phyloP scores from a whole-genome alignment of 202 grass and related monocot species.

The Panicum virgatum region DNA sequence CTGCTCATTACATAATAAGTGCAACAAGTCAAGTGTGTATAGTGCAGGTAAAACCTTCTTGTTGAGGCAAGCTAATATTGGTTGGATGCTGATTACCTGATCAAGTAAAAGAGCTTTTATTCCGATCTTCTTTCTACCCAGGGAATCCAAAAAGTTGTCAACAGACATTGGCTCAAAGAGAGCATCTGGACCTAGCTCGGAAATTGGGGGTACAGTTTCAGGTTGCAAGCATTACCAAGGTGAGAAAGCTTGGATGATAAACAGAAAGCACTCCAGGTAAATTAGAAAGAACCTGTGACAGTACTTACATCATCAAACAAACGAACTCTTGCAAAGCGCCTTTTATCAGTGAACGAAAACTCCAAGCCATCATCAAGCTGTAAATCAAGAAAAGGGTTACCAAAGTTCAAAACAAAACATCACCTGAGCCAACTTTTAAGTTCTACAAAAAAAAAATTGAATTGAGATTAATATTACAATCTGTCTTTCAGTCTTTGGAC shows the following conservation, averaged over 20 bases:
- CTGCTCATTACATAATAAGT: constrained; percentile 39
- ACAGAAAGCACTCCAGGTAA: background rate
- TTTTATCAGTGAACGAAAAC: constrained; percentile 97
- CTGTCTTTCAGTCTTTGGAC: background rate
- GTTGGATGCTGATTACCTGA: constrained; percentile 56
- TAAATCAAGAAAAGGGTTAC: constrained; percentile 6
- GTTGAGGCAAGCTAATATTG: constrained; percentile 10
- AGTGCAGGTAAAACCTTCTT: constrained; percentile 6
- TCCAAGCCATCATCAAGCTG: constrained; percentile 97
- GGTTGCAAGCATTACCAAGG: constrained; percentile 51
- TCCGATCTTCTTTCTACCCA: constrained; percentile 77
- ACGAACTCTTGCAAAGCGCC: constrained; percentile 84
- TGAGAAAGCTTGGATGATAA: constrained; percentile 26
- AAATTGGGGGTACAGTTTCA: constrained; percentile 83
- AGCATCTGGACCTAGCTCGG: constrained; percentile 88
- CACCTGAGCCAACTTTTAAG: background rate
- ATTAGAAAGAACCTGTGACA: background rate
- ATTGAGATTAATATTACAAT: background rate
- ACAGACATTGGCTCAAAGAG: constrained; percentile 82
- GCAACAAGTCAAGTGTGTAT: constrained; percentile 1
- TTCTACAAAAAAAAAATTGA: background rate
- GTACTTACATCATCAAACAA: constrained; percentile 75
- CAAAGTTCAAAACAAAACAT: background rate
- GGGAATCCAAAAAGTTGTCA: constrained; percentile 48
- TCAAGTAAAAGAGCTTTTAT: constrained; percentile 94